phyloP scores from a whole-genome alignment of 768 basidiomycete genomes.

The Royoungia palumana region DNA sequence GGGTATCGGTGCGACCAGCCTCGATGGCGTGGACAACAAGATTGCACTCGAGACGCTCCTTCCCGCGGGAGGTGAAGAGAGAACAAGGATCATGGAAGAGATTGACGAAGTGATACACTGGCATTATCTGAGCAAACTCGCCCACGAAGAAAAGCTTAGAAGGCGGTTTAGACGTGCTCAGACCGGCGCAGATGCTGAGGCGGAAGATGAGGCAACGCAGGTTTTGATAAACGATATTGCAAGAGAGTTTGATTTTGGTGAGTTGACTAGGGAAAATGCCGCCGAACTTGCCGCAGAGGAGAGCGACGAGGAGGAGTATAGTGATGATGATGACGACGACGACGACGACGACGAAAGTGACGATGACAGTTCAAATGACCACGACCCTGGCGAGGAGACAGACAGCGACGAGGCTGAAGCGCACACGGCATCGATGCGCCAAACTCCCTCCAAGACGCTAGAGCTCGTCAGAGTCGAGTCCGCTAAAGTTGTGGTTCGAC shows the following conservation, averaged over 20 bases:
- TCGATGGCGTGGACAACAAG: constrained; percentile 12
- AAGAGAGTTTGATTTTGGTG: constrained; percentile 77
- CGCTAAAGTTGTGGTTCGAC: neutral
- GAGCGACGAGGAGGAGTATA: constrained; percentile 47
- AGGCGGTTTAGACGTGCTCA: constrained; percentile 71
- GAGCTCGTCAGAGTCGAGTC: constrained; percentile 1
- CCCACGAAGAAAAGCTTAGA: constrained; percentile 90
- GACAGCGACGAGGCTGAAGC: constrained; percentile 14
- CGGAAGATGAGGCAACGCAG: constrained; percentile 76
- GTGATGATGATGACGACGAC: constrained; percentile 38
- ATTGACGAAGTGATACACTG: constrained; percentile 87
- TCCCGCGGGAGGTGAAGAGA: constrained; percentile 76
- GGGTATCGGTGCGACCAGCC: constrained; percentile 57
- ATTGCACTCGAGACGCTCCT: constrained; percentile 88
- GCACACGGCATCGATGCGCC: constrained; percentile 4
- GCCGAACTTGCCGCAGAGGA: constrained; percentile 79
- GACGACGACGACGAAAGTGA: constrained; percentile 44
- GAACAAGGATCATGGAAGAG: constrained; percentile 75
- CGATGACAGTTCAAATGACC: constrained; percentile 36
- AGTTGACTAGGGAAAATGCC: constrained; percentile 73
- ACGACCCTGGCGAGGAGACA: constrained; percentile 38
- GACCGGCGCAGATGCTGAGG: constrained; percentile 50
- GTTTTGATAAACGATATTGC: constrained; percentile 79
- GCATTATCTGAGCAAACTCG: constrained; percentile 91
- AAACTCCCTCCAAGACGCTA: constrained; percentile 7